These are phyloP conservation scores for Elsinoe fawcettii DNA, from an alignment of 2,329 filamentous ascomycete genomes.

Conservation along the genomic window DNA sequence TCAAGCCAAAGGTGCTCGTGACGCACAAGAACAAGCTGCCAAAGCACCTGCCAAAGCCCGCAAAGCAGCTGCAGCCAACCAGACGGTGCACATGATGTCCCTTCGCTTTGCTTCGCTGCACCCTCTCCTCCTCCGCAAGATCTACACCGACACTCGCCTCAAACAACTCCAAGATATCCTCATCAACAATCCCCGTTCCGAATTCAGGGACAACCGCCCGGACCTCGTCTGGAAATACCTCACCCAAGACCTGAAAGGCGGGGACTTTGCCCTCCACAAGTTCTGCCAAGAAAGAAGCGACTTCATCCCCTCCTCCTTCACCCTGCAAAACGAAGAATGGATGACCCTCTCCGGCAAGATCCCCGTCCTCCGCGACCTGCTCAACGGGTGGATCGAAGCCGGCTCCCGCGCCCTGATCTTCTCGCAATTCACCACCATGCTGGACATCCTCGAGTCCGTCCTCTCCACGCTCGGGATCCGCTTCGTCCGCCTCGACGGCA, in stretches of 20 bases:
- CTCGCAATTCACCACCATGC: slow-evolving; percentile 83
- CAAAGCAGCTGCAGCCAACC: slow-evolving; percentile 7
- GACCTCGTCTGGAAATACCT: slow-evolving; percentile 52
- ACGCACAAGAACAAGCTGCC: slow-evolving; percentile 30
- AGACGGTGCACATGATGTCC: slow-evolving; percentile 59
- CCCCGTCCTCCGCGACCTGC: slow-evolving; percentile 65
- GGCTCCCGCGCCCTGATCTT: slow-evolving; percentile 87
- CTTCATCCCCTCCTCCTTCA: slow-evolving; percentile 45
- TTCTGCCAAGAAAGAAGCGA: slow-evolving; percentile 48
- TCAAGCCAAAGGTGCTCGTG: slow-evolving; percentile 45
- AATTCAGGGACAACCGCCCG: slow-evolving; percentile 28
- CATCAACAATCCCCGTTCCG: slow-evolving; percentile 21
- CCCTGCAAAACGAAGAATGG: slow-evolving; percentile 55
- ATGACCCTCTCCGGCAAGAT: slow-evolving; percentile 72
- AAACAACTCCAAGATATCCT: slow-evolving; percentile 54
- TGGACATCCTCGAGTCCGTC: slow-evolving; percentile 82
- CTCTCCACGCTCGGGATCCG: slow-evolving; percentile 63
- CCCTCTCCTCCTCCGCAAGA: slow-evolving; percentile 73
- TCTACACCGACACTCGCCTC: slow-evolving; percentile 68
- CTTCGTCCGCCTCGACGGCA: slow-evolving; percentile 81
- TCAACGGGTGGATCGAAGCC: slow-evolving; percentile 64
- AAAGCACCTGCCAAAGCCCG: neutral
- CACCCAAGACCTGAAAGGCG: slow-evolving; percentile 65
- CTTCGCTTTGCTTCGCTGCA: slow-evolving; percentile 89
- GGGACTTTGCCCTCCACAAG: slow-evolving; percentile 60